phyloP scores from a whole-genome alignment of 1,284 basidiomycete species.

The Cutaneotrichosporon sp. region DNA sequence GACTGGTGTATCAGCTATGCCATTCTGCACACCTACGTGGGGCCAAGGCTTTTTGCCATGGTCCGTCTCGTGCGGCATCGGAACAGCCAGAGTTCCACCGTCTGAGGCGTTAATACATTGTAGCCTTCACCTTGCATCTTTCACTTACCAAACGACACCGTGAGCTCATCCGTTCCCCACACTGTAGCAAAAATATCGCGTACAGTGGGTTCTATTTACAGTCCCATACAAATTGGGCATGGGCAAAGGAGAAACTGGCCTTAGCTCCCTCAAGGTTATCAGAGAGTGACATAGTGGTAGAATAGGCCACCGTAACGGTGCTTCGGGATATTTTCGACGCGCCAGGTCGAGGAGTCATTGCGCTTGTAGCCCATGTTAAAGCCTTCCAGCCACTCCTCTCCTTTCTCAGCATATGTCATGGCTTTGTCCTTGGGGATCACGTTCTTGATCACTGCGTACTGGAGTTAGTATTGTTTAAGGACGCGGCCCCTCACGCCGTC shows the following conservation, averaged over 20 bases:
- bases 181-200: slow-evolving; percentile 42
- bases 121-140: not conserved
- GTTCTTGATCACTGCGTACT: slow-evolving; percentile 33
- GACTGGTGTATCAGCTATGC: too few species aligned
- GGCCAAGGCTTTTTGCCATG: not conserved
- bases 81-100: not conserved
- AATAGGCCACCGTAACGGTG: slow-evolving; percentile 4
- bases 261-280: too few species aligned
- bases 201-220: slow-evolving; percentile 39
- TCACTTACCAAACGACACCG: slow-evolving; percentile 36
- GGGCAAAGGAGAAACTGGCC: slow-evolving; percentile 38
- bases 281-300: too few species aligned
- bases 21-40: too few species aligned
- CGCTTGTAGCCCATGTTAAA: slow-evolving; percentile 35
- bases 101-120: not conserved
- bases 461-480: not conserved
- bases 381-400: slow-evolving; percentile 35
- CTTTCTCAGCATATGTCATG: slow-evolving; percentile 19
- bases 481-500: not conserved
- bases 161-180: slow-evolving; percentile 47
- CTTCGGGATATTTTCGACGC: slow-evolving; percentile 27
- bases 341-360: slow-evolving; percentile 28
- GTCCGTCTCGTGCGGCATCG: not conserved
- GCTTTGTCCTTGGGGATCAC: slow-evolving; percentile 31
- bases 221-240: slow-evolving; percentile 48